Evolutionary conservation across 2,329 filamentous ascomycete species (phyloP), one percentile per base, ranked within the genome.

Genomic region (Lecanosticta acicola): DNA sequence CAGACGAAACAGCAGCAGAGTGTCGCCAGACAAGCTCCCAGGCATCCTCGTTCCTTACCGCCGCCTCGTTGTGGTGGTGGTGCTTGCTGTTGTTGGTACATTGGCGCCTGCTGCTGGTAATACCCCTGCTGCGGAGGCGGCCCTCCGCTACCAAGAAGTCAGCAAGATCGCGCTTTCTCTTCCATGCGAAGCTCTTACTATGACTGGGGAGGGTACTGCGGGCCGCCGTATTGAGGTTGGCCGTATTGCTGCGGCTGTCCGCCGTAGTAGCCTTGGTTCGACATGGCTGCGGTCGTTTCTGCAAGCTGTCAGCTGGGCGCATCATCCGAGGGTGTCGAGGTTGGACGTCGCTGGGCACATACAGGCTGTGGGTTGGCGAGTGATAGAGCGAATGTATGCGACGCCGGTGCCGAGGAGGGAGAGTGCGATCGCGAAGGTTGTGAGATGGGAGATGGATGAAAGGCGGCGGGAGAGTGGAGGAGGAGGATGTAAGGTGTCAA

Each of bases 1-100:
- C 77, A 80, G 20, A 83, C 70, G 65, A 79, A 83, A 59, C 79
- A 82, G 62, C 79, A 83, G 68, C 79, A 82, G 32, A 83, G 63
- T 26, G 69, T 70, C 39, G 75, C 76, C 39, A 80, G 61, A 66
- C 77, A 79, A 11, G 72, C 67, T 38, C 62, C 65, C 43, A 80
- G 63, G 54, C 76, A 79, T 39, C 76, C 75, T 32, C 69, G 63
- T 50, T 71, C 69, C 58, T 74, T 71, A n/a, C n/a, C n/a, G n/a
- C n/a, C n/a, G n/a, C n/a, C n/a, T 58, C 72, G 63, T 51, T 68
- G 66, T 41, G 69, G 62, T 33, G 37, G 44, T 18, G 54, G 54
- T 14, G 51, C 69, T 26, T 72, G 72, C 17, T 64, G 75, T 29
- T 53, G 42, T 38, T 54, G 75, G 59, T 73, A 66, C 36, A 55